A percentile compares a stretch with the other conserved stretches of the same genome.
phyloP scores from a whole-genome alignment of 257 asterid genomes.

The Rhazya stricta region DNA sequence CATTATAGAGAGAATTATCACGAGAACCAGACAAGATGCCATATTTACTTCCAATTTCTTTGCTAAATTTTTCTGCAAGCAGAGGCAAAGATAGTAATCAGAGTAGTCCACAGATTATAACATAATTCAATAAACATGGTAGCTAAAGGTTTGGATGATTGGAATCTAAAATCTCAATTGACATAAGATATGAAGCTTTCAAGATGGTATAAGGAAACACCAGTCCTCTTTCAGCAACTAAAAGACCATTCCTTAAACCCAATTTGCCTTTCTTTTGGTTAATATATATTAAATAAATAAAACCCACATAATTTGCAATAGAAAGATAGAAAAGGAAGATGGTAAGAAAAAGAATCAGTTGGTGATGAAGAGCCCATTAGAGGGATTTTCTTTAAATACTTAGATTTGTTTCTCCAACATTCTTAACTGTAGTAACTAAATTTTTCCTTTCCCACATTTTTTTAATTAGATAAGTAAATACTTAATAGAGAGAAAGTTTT shows the following conservation, averaged over 20 bases:
- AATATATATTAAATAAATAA: background rate
- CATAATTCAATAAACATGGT: background rate
- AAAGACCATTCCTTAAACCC: background rate
- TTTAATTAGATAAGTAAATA: too few species aligned
- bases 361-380: background rate
- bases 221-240: background rate
- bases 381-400: background rate
- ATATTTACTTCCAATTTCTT: conserved; percentile 73
- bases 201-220: background rate
- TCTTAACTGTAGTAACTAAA: background rate
- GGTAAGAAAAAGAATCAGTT: background rate
- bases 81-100: conserved; percentile 14
- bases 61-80: conserved; percentile 61
- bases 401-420: background rate
- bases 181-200: background rate
- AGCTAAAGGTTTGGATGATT: background rate
- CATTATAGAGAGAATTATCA: conserved; percentile 89
- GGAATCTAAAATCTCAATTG: background rate
- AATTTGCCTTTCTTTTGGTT: background rate
- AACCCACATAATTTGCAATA: conserved; percentile 2
- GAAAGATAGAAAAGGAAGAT: conserved; percentile 1
- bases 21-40: conserved; percentile 86
- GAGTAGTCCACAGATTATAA: background rate
- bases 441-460: background rate
- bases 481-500: too few species aligned